Conservation (phyloP, 805 yeast genomes). For the Candida corydali region DNA sequence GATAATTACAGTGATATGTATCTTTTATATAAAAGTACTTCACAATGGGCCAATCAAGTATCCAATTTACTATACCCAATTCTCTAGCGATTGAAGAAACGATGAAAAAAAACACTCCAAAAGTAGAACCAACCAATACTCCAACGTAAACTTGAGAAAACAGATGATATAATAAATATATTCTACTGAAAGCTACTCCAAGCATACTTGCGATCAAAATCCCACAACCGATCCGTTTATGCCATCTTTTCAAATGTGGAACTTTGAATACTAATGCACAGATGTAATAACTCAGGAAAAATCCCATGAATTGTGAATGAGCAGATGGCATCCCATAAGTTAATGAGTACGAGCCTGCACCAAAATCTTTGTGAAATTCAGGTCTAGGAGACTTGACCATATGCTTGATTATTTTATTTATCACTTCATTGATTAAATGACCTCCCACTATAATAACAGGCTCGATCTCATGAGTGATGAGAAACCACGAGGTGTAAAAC, state of each 20-base stretch:
- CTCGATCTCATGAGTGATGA: constrained; percentile 79
- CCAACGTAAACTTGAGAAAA: constrained; percentile 74
- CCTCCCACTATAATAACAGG: constrained; percentile 82
- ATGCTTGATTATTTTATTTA: constrained; percentile 65
- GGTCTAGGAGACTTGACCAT: constrained; percentile 75
- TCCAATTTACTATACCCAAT: constrained; percentile 63
- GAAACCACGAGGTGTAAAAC: constrained; percentile 79
- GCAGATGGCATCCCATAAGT: constrained; percentile 97
- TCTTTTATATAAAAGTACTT: constrained; percentile 55
- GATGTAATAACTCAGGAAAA: constrained; percentile 55
- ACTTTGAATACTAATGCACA: constrained; percentile 44
- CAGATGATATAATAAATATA: constrained; percentile 76
- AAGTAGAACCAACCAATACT: constrained; percentile 50
- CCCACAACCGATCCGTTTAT: constrained; percentile 26
- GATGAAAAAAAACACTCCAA: constrained; percentile 58
- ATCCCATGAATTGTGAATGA: constrained; percentile 95
- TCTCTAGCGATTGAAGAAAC: constrained; percentile 55
- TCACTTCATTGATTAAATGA: constrained; percentile 71
- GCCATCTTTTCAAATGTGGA: constrained; percentile 19
- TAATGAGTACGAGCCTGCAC: constrained; percentile 43
- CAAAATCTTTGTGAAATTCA: constrained; percentile 42
- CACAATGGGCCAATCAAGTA: constrained; percentile 55
- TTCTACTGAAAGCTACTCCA: constrained; percentile 64
- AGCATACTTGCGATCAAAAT: constrained; percentile 23
- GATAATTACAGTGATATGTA: constrained; percentile 47